Conservation (phyloP, 2,329 filamentous ascomycete species). For the Colletotrichum tanaceti region DNA sequence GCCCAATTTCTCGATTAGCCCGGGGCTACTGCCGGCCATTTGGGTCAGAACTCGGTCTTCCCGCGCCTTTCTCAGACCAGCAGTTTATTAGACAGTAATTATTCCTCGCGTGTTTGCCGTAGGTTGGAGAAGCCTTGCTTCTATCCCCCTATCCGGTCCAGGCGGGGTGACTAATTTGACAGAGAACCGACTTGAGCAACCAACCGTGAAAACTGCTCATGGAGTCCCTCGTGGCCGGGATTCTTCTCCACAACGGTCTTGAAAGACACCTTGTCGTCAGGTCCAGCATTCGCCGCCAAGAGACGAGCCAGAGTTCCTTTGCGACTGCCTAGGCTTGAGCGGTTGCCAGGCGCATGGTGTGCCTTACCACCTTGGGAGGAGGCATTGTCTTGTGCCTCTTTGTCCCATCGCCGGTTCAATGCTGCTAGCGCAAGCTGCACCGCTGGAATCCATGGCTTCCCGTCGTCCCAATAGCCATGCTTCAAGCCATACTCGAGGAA, state of each 20-base stretch:
- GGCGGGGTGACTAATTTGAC: background rate
- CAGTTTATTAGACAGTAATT: background rate
- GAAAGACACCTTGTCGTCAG: constrained; percentile 2
- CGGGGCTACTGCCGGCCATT: background rate
- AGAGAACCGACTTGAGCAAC: background rate
- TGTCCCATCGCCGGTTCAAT: background rate
- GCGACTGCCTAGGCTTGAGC: background rate
- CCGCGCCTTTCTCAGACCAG: too few species aligned
- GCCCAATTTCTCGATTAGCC: background rate
- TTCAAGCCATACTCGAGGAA: constrained; percentile 31
- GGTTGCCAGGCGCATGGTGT: background rate
- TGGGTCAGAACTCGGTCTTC: background rate
- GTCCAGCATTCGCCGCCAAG: background rate
- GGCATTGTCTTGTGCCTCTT: background rate
- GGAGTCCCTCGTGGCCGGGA: background rate
- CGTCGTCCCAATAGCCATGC: constrained; percentile 21
- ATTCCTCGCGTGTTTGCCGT: background rate
- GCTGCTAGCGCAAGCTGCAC: background rate
- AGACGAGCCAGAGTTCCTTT: constrained; percentile 1
- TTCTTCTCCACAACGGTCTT: constrained; percentile 1
- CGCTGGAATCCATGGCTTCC: background rate
- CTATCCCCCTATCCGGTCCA: background rate
- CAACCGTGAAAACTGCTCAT: background rate
- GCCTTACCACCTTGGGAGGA: background rate
- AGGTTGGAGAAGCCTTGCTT: background rate